Conservation (phyloP, 768 basidiomycete genomes). For the Kwoniella sp. region DNA sequence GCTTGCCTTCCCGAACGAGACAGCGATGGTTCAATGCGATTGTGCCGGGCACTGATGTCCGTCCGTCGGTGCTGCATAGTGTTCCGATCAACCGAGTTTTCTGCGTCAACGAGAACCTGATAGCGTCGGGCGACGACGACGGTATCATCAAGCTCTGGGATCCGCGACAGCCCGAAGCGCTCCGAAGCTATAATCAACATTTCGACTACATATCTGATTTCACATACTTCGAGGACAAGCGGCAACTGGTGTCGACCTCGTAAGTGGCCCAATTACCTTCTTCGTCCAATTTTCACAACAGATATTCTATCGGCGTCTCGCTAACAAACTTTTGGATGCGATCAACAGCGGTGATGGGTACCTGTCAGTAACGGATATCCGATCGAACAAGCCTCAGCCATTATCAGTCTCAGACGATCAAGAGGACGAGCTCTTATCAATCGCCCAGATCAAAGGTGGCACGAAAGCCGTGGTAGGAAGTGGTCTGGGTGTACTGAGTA, state of each 20-base stretch:
- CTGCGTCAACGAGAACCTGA: conserved; percentile 67
- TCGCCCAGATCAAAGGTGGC: conserved; percentile 82
- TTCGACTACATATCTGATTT: conserved; percentile 95
- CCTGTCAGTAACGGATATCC: conserved; percentile 85
- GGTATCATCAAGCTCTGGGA: conserved; percentile 98
- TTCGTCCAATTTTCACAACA: background rate
- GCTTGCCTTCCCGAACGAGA: no score
- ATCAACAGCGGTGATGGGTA: conserved; percentile 83
- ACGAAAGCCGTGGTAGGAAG: conserved; percentile 85
- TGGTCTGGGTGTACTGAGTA: conserved; percentile 81
- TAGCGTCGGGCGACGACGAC: conserved; percentile 90
- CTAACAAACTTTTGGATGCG: background rate
- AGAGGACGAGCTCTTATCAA: conserved; percentile 88
- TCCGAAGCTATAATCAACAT: conserved; percentile 77
- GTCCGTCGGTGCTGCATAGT: conserved; percentile 60
- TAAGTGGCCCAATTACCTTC: conserved; percentile 59
- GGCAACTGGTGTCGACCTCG: conserved; percentile 86
- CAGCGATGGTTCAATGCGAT: no score
- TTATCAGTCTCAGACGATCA: conserved; percentile 90
- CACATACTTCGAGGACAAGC: conserved; percentile 79
- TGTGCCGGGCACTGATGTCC: no score
- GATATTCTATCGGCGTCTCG: background rate
- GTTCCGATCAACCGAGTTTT: conserved; percentile 85
- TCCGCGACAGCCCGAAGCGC: conserved; percentile 67
- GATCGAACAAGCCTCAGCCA: conserved; percentile 75